A percentile compares a stretch with the other conserved stretches of the same genome.
Conservation (phyloP, 108 stramenopile species). For the Pseudonitzschia multiseries region DNA sequence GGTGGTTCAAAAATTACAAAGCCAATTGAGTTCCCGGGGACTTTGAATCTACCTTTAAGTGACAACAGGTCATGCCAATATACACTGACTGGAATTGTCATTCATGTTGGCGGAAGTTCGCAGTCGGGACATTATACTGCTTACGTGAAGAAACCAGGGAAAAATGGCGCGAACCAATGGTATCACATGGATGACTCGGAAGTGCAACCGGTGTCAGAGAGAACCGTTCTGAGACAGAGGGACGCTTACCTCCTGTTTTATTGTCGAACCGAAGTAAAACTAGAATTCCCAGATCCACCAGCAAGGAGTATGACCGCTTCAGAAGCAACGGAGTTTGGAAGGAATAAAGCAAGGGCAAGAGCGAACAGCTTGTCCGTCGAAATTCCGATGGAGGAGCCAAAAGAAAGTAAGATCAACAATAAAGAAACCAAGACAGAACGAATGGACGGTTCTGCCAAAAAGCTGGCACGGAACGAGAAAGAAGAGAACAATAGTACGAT, state of each 20-base stretch:
- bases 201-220: constrained; percentile 73
- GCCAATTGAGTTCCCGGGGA: constrained; percentile 70
- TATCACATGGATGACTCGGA: constrained; percentile 81
- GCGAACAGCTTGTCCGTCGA: constrained; percentile 32
- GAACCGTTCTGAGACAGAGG: constrained; percentile 63
- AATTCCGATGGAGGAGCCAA: neutral
- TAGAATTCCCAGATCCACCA: constrained; percentile 72
- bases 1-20: constrained; percentile 72
- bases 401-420: neutral
- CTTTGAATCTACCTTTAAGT: constrained; percentile 69
- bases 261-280: constrained; percentile 71
- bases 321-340: constrained; percentile 47
- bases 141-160: constrained; percentile 59
- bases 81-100: constrained; percentile 65
- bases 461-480: neutral
- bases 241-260: constrained; percentile 85
- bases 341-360: constrained; percentile 37
- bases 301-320: constrained; percentile 40
- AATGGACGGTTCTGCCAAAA: neutral
- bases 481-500: neutral
- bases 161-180: constrained; percentile 48
- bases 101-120: constrained; percentile 79
- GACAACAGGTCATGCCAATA: constrained; percentile 74
- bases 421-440: neutral
- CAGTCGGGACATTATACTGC: constrained; percentile 85